A percentile compares a stretch with the other conserved stretches of the same genome.
phyloP scores from a whole-genome alignment of 495 filamentous ascomycete species.

The Hyphodiscus hymeniophilus region DNA sequence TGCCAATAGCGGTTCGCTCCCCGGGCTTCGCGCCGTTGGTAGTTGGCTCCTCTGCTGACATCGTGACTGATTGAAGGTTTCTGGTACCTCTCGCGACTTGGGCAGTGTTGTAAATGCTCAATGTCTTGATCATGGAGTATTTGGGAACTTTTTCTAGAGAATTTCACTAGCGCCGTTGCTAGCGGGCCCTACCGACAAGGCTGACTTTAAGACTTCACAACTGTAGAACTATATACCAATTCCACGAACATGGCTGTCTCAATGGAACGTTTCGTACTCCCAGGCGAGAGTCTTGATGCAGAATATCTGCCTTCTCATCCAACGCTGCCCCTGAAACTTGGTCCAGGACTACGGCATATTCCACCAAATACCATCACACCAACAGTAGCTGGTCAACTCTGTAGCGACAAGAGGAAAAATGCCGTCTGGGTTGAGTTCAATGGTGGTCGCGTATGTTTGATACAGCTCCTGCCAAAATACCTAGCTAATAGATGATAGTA shows the following conservation, averaged over 20 bases:
- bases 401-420: slow-evolving; percentile 68
- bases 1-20: slow-evolving; percentile 77
- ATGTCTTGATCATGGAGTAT: neutral
- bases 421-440: slow-evolving; percentile 69
- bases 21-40: slow-evolving; percentile 31
- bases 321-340: slow-evolving; percentile 66
- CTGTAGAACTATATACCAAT: neutral
- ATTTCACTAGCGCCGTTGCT: slow-evolving; percentile 18
- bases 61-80: slow-evolving; percentile 4
- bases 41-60: slow-evolving; percentile 17
- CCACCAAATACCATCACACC: slow-evolving; percentile 63
- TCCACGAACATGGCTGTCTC: slow-evolving; percentile 28
- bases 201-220: slow-evolving; percentile 9
- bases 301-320: slow-evolving; percentile 54
- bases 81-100: neutral
- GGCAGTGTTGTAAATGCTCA: neutral
- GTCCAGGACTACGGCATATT: slow-evolving; percentile 72
- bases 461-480: neutral
- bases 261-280: slow-evolving; percentile 55
- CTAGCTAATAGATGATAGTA: slow-evolving; percentile 46
- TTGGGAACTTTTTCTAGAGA: slow-evolving; percentile 20
- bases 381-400: slow-evolving; percentile 70
- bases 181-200: slow-evolving; percentile 16
- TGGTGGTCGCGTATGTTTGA: slow-evolving; percentile 49
- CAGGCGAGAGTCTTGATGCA: slow-evolving; percentile 67